A percentile compares a stretch with the other conserved stretches of the same genome.
Conservation (phyloP, 1,139 yeast genomes). For the Nadsonia starkeyi-henricii region DNA sequence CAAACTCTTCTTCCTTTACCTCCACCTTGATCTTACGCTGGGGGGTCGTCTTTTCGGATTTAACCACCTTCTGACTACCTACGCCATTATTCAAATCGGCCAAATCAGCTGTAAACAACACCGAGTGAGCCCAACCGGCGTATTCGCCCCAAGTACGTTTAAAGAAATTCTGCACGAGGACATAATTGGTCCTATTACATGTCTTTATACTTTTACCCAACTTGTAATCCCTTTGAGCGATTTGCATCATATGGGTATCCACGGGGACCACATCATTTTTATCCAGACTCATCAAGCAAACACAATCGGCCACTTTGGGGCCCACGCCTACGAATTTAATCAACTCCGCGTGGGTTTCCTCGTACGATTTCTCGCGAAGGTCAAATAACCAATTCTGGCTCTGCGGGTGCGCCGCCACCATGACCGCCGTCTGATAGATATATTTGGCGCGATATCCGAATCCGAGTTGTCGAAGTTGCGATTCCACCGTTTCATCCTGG, state of each 20-base stretch:
- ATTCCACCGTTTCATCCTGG: constrained; percentile 26
- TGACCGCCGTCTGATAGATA: constrained; percentile 61
- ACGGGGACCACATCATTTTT: constrained; percentile 86
- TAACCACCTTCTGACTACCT: constrained; percentile 4
- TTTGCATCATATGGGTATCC: constrained; percentile 92
- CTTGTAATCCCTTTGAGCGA: constrained; percentile 71
- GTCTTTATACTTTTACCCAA: constrained; percentile 29
- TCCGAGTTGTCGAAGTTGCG: constrained; percentile 40
- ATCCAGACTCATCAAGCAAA: constrained; percentile 80
- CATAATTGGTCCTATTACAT: constrained; percentile 45
- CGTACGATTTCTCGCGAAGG: constrained; percentile 35
- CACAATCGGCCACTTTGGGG: constrained; percentile 96
- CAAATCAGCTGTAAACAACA: constrained; percentile 76
- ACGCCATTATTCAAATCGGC: constrained; percentile 44
- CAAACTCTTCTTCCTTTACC: background rate
- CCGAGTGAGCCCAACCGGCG: constrained; percentile 98
- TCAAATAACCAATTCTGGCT: constrained; percentile 17
- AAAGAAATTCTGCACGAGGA: constrained; percentile 47
- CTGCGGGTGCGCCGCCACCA: constrained; percentile 23
- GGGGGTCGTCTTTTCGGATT: too few species aligned
- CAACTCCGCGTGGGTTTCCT: constrained; percentile 49
- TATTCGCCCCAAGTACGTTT: constrained; percentile 67
- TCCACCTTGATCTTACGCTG: background rate
- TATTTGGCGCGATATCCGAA: constrained; percentile 93
- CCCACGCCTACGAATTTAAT: constrained; percentile 79